Evolutionary conservation across 257 asterid genomes (phyloP), one percentile per base, ranked within the genome.

Genomic region (Parsonsia alboflavescens): DNA sequence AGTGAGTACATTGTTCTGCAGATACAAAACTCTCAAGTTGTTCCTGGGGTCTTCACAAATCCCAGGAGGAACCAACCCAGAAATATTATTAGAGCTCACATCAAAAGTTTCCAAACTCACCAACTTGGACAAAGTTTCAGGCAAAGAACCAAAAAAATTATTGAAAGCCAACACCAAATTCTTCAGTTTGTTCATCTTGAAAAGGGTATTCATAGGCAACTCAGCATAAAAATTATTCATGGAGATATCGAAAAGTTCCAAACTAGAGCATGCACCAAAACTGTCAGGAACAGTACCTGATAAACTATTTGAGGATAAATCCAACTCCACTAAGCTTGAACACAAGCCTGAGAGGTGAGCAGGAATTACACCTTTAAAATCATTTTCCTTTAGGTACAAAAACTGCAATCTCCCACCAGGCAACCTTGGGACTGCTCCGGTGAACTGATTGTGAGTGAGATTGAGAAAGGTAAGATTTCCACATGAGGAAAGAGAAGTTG

Each of bases 31-130:
- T 72, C 79, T 81, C 72, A 94, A 83, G 78, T 79, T 86, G 87
- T 79, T 91, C 67, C 81, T 53, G 62, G 87, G 77, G 70, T 80
- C 88, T 46, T 72, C 79, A 39, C 98, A 94, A 19, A 94, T 85
- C 80, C 90, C 92, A 76, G 82, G 69, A 48, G 98, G 98, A 59
- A 94, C 80, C 76, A 73, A 22, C 17, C 99, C 97, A 10, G 90
- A 78, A 2, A 94, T 26, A 75, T 82, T 90, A 74, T 94, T 94
- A 52, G 99, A 90, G 75, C 97, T 90, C 89, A 89, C 84, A 85
- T 94, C 99, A 75, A 94, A 81, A 44, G 80, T 80, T 86, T 90
- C 96, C 82, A 94, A 80, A 66, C 63, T 72, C 19, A 71, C 86
- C 82, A 89, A 39, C 45, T 82, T 82, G 7, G 93, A 89, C 57